phyloP scores from a whole-genome alignment of 768 basidiomycete species.

The Chalciporus piperatus region DNA sequence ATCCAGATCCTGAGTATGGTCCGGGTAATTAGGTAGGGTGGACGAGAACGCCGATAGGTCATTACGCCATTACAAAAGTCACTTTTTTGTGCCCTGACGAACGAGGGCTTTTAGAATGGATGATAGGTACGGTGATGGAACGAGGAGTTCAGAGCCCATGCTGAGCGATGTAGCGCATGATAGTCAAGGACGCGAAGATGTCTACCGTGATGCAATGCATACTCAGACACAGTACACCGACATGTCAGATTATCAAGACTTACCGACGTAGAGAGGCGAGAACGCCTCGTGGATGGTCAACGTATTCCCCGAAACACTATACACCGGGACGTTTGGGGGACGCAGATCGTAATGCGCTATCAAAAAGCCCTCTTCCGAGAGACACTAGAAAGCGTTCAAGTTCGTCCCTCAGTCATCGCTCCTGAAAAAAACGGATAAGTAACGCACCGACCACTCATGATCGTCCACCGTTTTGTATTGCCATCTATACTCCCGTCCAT shows the following conservation, averaged over 20 bases:
- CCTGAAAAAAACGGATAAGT: slow-evolving; percentile 1
- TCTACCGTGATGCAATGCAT: slow-evolving; percentile 33
- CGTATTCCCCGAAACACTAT: slow-evolving; percentile 60
- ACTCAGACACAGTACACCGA: slow-evolving; percentile 4
- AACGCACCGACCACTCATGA: slow-evolving; percentile 76
- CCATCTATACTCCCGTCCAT: slow-evolving; percentile 74
- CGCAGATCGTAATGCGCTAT: slow-evolving; percentile 68
- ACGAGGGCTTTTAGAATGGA: neutral
- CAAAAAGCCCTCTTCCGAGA: slow-evolving; percentile 48
- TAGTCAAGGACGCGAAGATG: slow-evolving; percentile 54
- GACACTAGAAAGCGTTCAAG: slow-evolving; percentile 47
- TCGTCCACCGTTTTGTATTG: slow-evolving; percentile 49
- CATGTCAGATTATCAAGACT: slow-evolving; percentile 15
- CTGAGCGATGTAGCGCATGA: slow-evolving; percentile 63
- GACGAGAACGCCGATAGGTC: neutral
- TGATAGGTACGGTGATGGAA: neutral
- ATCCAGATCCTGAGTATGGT: neutral
- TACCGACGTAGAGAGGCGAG: slow-evolving; percentile 52
- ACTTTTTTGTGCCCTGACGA: neutral
- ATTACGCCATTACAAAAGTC: neutral
- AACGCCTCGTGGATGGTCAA: slow-evolving; percentile 58
- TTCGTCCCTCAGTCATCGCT: neutral
- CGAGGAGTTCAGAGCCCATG: slow-evolving; percentile 39
- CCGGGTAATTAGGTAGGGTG: neutral
- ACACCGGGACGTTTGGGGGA: slow-evolving; percentile 51